Base-by-base conservation (phyloP, 805 yeast genomes). In the Saturnispora silvae region DNA sequence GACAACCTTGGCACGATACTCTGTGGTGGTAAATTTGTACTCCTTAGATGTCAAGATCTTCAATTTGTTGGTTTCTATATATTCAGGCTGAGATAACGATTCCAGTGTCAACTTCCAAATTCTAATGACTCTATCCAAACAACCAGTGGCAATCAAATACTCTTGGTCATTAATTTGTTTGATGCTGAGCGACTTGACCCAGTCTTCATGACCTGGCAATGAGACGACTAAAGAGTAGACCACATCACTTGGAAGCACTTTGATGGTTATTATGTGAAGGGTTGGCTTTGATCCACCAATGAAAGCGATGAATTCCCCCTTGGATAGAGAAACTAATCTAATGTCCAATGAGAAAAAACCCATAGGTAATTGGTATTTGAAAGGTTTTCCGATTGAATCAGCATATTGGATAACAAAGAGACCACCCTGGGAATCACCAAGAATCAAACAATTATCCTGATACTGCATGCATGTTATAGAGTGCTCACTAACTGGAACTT, bases 171-270 rank as follows among this genome's bases (percentile, higher is more conserved):
- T 28, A 28, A 61, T 61, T 40, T 67, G 57, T 26, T 69, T 73
- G 51, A 84, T 73, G 1, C 76, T 68, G 22, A 92, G 59, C 11
- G 84, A 68, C 52, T 81, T 81, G 35, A 92, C 72, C 99, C 99
- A 92, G 57, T 87, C 96, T 58, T 92, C 98, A 55, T 92, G 98
- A 4, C 99, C 98, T 20, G 76, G 68, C 24, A 92, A 58, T 7
- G 61, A 61, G 1, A 86, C 81, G 22, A 66, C 63, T 37, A 60
- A 27, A 8, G 61, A 61, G 1, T 86, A 81, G 22, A 66, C 63
- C 37, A 60, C 22, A 5, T 20, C 26, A 5, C 33, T 19, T 18
- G 62, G 7, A 48, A 36, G 29, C 67, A 59, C 10, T 45, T 29
- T 26, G 7, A 44, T 30, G 1, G 33, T n/a, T 6, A 38, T 14